These are phyloP conservation scores for Penicillium sp. DNA, from an alignment of 2,329 filamentous ascomycete species.

Conservation along the genomic window DNA sequence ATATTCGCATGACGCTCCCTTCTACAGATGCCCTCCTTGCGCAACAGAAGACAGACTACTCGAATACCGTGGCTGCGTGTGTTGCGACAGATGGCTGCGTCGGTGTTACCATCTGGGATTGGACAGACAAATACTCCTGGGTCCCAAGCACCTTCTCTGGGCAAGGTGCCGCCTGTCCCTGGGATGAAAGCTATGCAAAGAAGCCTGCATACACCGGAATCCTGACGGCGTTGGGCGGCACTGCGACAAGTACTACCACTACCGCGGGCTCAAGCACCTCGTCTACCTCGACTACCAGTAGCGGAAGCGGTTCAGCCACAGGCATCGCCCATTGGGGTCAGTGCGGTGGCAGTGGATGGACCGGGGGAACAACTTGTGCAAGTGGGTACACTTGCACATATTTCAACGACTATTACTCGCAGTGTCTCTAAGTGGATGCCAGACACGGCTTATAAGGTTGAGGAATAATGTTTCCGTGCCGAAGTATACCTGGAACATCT, in stretches of 20 bases:
- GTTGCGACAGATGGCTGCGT: constrained; percentile 35
- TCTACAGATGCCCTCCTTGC: constrained; percentile 29
- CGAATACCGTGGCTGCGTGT: constrained; percentile 36
- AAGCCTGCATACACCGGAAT: constrained; percentile 52
- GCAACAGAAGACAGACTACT: constrained; percentile 39
- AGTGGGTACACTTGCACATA: constrained; percentile 32
- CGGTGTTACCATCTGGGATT: constrained; percentile 48
- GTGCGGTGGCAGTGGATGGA: constrained; percentile 35
- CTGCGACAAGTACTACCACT: constrained; percentile 12
- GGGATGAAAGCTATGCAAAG: constrained; percentile 51
- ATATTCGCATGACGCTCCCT: constrained; percentile 52
- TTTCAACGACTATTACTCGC: constrained; percentile 35
- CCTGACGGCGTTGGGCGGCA: constrained; percentile 30
- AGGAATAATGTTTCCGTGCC: background rate
- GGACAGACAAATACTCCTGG: constrained; percentile 53
- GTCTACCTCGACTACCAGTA: constrained; percentile 21
- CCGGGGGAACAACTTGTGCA: constrained; percentile 31
- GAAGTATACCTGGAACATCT: background rate
- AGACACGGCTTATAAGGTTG: background rate
- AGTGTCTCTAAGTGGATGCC: constrained; percentile 27
- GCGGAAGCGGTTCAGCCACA: constrained; percentile 7
- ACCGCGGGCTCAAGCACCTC: constrained; percentile 10
- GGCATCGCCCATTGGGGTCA: constrained; percentile 30
- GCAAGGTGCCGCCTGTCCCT: constrained; percentile 50
- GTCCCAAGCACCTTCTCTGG: constrained; percentile 48